These are phyloP conservation scores for maize (Zea mays) DNA, from an alignment of 176 grass and related monocot species.

Conservation along the genomic window DNA sequence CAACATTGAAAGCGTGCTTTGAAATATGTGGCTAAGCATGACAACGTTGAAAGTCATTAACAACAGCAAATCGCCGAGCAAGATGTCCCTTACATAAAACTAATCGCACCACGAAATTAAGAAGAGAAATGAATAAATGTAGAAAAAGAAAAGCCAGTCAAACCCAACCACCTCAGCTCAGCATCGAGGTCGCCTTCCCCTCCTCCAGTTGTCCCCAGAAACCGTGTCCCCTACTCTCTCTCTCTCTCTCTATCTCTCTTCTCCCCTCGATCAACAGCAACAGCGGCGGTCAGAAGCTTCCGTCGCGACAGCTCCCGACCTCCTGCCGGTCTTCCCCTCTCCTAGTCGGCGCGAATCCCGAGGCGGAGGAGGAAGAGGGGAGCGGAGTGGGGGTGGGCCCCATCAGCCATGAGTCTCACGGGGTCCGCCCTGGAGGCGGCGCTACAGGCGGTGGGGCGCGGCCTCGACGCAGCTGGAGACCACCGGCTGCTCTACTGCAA, in stretches of 20 bases:
- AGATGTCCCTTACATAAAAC: background rate
- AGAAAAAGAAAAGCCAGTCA: constrained; percentile 40
- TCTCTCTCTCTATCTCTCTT: constrained; percentile 19
- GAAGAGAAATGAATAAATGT: background rate
- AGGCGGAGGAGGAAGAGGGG: constrained; percentile 26
- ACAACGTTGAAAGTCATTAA: constrained; percentile 28
- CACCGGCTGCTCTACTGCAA: constrained; percentile 80
- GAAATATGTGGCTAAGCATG: constrained; percentile 31
- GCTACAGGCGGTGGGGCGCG: constrained; percentile 68
- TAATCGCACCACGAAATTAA: background rate
- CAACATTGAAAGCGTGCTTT: constrained; percentile 37
- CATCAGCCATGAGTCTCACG: constrained; percentile 43
- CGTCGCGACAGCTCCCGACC: constrained; percentile 18
- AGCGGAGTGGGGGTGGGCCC: background rate
- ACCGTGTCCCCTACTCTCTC: constrained; percentile 49
- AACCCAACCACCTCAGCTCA: constrained; percentile 38
- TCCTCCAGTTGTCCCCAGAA: constrained; percentile 48
- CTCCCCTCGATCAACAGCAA: constrained; percentile 38
- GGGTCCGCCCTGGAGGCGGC: constrained; percentile 68
- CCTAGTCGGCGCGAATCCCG: constrained; percentile 21
- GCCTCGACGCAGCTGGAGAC: constrained; percentile 68
- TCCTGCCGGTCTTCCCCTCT: background rate
- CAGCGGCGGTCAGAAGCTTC: constrained; percentile 67
- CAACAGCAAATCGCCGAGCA: background rate
- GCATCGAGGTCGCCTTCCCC: constrained; percentile 24